phyloP scores from a whole-genome alignment of 1,284 basidiomycete species.

The Rhodotorula sp. region DNA sequence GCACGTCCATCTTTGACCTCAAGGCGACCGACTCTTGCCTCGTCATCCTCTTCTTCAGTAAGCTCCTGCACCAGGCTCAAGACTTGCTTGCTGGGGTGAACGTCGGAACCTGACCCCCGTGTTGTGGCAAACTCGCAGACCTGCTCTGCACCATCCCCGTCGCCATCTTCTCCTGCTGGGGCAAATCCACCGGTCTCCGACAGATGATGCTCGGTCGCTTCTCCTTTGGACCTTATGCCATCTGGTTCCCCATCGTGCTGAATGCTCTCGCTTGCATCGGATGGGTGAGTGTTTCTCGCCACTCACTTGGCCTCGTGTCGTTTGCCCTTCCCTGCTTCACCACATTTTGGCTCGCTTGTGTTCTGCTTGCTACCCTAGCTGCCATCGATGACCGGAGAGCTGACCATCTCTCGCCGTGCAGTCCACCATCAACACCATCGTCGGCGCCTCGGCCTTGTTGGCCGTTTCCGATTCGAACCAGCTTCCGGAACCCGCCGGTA shows the following conservation, averaged over 20 bases:
- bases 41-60: constrained; percentile 73
- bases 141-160: constrained; percentile 44
- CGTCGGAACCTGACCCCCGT: background rate
- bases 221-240: constrained; percentile 48
- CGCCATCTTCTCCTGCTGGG: constrained; percentile 61
- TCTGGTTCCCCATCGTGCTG: constrained; percentile 40
- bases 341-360: background rate
- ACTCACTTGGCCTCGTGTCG: no score
- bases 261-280: constrained; percentile 42
- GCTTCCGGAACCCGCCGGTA: constrained; percentile 41
- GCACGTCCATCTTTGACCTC: constrained; percentile 59
- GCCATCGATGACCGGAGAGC: background rate
- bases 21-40: constrained; percentile 63
- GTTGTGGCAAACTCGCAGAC: constrained; percentile 1
- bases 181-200: constrained; percentile 68
- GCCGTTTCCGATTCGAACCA: constrained; percentile 42
- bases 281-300: constrained; percentile 16
- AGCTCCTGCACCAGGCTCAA: constrained; percentile 48
- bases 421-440: constrained; percentile 51
- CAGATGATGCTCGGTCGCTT: constrained; percentile 51
- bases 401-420: background rate
- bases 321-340: no score
- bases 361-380: background rate
- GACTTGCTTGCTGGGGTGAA: constrained; percentile 30
- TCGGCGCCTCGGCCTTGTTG: constrained; percentile 47